Conservation (phyloP, 2,329 filamentous ascomycete species). For the Sarocladiaceae sp. region DNA sequence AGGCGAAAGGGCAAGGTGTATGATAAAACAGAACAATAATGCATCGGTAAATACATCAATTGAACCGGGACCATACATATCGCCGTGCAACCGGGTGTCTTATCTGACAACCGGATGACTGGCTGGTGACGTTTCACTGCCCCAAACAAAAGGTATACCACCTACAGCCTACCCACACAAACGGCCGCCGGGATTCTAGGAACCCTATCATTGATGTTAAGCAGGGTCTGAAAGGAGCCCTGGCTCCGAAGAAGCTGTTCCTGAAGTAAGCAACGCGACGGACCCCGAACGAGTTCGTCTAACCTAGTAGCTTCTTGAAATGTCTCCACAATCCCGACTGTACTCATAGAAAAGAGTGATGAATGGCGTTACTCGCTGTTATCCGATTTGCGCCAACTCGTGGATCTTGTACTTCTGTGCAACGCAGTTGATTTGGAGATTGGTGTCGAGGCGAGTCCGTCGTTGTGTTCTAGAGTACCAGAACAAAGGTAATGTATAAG, state of each 20-base stretch:
- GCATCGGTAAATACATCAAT: no score
- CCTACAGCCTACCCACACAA: no score
- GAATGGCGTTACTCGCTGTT: not conserved
- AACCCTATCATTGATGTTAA: not conserved
- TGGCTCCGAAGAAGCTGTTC: constrained; percentile 2
- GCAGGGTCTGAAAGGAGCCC: not conserved
- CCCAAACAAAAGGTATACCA: no score
- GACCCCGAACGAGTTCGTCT: not conserved
- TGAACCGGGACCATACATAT: no score
- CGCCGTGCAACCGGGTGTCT: no score
- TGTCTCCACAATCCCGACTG: not conserved
- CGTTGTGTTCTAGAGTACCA: not conserved
- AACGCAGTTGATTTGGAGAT: not conserved
- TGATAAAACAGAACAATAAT: no score
- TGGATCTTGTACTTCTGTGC: constrained; percentile 1
- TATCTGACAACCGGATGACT: no score
- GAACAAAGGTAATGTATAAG: not conserved
- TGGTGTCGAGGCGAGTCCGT: not conserved
- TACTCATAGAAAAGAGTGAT: not conserved
- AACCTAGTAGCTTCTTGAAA: constrained; percentile 1
- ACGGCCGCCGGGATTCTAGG: not conserved
- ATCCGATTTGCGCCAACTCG: not conserved
- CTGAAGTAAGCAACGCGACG: not conserved
- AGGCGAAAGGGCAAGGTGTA: no score
- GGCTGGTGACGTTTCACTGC: no score